Base-by-base conservation (phyloP, 805 yeast species). In the Nakazawaea ishiwadae region DNA sequence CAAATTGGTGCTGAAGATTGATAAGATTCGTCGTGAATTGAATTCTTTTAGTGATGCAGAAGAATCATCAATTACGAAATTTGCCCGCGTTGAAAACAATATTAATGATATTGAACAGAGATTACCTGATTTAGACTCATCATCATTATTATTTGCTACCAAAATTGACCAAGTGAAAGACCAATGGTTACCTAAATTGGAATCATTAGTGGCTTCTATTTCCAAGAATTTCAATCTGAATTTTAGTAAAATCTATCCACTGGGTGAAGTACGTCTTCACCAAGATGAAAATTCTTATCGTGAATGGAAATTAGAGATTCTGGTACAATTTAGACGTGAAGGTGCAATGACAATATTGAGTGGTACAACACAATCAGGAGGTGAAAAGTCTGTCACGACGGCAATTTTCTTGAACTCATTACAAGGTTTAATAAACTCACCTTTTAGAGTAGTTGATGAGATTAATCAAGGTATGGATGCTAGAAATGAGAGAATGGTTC, bases 391-490 rank as follows among this genome's bases (percentile, higher is more conserved):
- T 1, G 96, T 93, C 0, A 82, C 97, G 0, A 93, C 98, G 0
- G 91, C 91, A 2, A 75, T 90, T 39, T 93, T 84, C 57, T 75
- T 93, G 55, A 85, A 93, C 70, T 81, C 98, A 1, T 67, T 93
- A 48, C 99, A 93, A 63, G 91, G 89, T 9, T 70, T 84, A 44
- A 81, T 97, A 0, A 73, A 75, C 21, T 87, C 96, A 0, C 98
- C 99, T 8, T 88, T 93, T 55, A 70, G 98, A 55, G 90, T 91
- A 3, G 96, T 93, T 6, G 99, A 93, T 63, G 99, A 93, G 67
- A 95, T 93, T 48, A 93, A 93, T 58, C 99, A 93, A 65, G 99
- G 99, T 50, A 90, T 93, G 98, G 99, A 93, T 63, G 84, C 95
- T 10, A 77, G 77, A 46, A 93, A 93, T 55, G 99, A 93, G 60